Base-by-base conservation (phyloP, 345 rosid genomes). In the Rhizophora mangle region DNA sequence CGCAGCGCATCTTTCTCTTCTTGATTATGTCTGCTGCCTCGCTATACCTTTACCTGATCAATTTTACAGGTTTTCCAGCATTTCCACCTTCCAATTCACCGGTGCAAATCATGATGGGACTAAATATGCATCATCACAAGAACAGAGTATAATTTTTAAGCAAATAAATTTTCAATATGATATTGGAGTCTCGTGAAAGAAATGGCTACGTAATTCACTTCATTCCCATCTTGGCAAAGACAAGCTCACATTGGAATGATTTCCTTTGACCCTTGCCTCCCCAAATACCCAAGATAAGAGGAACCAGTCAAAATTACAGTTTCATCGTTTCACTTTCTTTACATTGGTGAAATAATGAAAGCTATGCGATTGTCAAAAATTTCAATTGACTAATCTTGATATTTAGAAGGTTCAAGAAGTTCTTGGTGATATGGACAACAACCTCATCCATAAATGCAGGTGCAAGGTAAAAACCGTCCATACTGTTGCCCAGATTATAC, bases 221-320 rank as follows among this genome's bases (percentile, higher is more conserved):
- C 76, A 86, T 86, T 74, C 90, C 87, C 90, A 84, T 80, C 72
- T 82, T 86, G 62, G 84, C 84, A 26, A 86, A 80, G 31, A 84
- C 85, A 32, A 86, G 90, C 72, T 86, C 86, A 54, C 87, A 86
- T 19, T 84, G 87, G 80, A 86, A 86, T 26, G 87, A 78, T 74
- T 83, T 83, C 51, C 87, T 87, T 72, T 85, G 87, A 27, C 89
- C 89, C 87, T 84, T 83, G 68, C 87, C 87, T 52, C 89, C 87
- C 87, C 89, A 86, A 29, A 82, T 70, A 66, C 87, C 89, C 82
- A 76, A 72, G 18, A 86, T 80, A 3, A 84, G 77, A 53, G 85
- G 86, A 73, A 86, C 81, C 85, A 81, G 84, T 34, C 46, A 51
- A 6, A 34, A 26, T 27, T 4, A 36, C 36, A 20, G 6, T 5